phyloP scores from a whole-genome alignment of 257 asterid species.

The Apocynum venetum region DNA sequence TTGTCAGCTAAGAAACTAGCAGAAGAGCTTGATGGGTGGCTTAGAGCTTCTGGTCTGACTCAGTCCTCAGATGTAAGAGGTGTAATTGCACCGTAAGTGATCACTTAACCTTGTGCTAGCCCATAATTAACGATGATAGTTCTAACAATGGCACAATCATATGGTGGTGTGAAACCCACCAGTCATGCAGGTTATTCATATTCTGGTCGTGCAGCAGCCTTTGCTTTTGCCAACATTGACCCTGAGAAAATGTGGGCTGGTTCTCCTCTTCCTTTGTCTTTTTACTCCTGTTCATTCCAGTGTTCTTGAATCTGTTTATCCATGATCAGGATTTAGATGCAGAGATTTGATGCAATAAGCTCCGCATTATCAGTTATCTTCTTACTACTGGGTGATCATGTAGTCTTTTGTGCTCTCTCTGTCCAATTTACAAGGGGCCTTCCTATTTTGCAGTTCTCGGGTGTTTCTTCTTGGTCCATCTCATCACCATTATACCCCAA shows the following conservation, averaged over 20 bases:
- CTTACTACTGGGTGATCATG: not conserved
- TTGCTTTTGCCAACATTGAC: slow-evolving; percentile 90
- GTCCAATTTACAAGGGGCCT: slow-evolving; percentile 2
- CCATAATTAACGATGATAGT: not conserved
- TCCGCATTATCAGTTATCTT: not conserved
- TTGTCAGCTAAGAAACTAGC: slow-evolving; percentile 54
- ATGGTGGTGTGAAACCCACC: slow-evolving; percentile 28
- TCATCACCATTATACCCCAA: slow-evolving; percentile 88
- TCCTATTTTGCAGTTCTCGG: slow-evolving; percentile 60
- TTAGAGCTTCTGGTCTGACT: slow-evolving; percentile 54
- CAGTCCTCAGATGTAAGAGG: slow-evolving; percentile 82
- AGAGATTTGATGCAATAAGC: not conserved
- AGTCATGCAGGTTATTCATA: slow-evolving; percentile 99
- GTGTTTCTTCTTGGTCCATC: slow-evolving; percentile 98
- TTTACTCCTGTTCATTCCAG: not conserved
- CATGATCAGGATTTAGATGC: not conserved
- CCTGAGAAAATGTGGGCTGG: slow-evolving; percentile 64
- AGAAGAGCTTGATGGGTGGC: slow-evolving; percentile 92
- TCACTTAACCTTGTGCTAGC: slow-evolving; percentile 5
- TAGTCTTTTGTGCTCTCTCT: not conserved
- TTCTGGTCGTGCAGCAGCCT: slow-evolving; percentile 98
- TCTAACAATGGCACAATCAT: slow-evolving; percentile 7
- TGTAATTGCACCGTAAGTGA: slow-evolving; percentile 96
- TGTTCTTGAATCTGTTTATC: not conserved
- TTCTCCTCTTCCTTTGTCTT: slow-evolving; percentile 4